Evolutionary conservation across 148 eudicot species (phyloP), one percentile per base, ranked within the genome.

Genomic region (Cornus kousa): DNA sequence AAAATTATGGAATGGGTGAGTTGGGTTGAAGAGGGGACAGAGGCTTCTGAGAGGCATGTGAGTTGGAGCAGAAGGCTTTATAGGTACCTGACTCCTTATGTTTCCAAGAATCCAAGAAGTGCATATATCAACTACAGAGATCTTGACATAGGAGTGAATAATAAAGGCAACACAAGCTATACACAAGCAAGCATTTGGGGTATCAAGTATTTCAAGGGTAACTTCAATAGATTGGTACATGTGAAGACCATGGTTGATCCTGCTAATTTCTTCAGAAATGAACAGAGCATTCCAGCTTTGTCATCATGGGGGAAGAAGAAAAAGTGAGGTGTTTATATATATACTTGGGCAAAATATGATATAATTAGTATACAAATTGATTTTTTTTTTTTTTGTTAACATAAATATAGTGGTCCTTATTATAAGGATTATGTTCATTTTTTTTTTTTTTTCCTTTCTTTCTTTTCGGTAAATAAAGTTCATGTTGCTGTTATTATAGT

Each of bases 101-200:
- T 80, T 20, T 77, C 86, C 9, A 71, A 55, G 50, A 62, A 68
- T 62, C 86, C 86, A 1, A 80, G 86, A 80, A 65, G 73, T 32
- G 86, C 86, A 23, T 84, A 84, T 69, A 48, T 84, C 10, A 84
- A 80, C 59, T 77, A 80, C 28, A 80, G 83, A 70, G 86, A 84
- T 74, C 86, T 84, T 35, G 86, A 84, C 68, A 74, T 84, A 70
- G 86, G 86, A 50, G 74, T 40, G 32, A 83, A 83, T 19, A 17
- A 46, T 4, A 46, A 43, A 11, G 31, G 57, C 28, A 12, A 40
- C 9, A n/a, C 74, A 9, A 50, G 74, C 33, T 72, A 40, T 9
- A 22, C 32, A 22, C 74, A 46, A 43, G 60, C 57, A 20, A 50
- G 60, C 16, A 22, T 40, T 43, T 72, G 74, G 74, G 74, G 74